These are phyloP conservation scores for Tylopilus rubrobrunneus DNA, from an alignment of 768 basidiomycete species.

Conservation along the genomic window DNA sequence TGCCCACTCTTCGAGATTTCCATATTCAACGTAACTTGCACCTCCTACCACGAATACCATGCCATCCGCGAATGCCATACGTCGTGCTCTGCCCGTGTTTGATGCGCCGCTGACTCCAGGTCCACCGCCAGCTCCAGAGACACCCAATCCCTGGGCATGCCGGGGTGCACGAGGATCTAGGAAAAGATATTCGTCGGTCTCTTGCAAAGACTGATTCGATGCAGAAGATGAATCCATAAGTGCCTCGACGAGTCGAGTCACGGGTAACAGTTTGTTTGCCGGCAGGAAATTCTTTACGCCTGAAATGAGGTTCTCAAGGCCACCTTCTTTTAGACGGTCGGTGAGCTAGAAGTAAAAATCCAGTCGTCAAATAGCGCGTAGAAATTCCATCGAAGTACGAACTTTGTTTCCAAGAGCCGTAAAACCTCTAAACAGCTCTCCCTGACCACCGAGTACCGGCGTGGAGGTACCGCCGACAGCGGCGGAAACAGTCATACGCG, in stretches of 20 bases:
- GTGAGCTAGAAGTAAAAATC: slow-evolving; percentile 59
- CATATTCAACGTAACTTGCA: slow-evolving; percentile 96
- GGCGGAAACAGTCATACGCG: slow-evolving; percentile 80
- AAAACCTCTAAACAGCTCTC: slow-evolving; percentile 92
- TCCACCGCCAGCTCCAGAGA: slow-evolving; percentile 43
- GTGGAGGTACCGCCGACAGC: slow-evolving; percentile 24
- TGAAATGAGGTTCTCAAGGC: slow-evolving; percentile 94
- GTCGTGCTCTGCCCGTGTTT: slow-evolving; percentile 38
- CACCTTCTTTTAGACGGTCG: slow-evolving; percentile 89
- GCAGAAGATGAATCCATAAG: slow-evolving; percentile 96
- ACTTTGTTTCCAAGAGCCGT: slow-evolving; percentile 89
- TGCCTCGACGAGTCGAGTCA: slow-evolving; percentile 91
- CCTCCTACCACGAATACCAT: slow-evolving; percentile 96
- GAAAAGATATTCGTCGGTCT: slow-evolving; percentile 94
- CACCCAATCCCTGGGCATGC: slow-evolving; percentile 44
- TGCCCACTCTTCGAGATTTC: slow-evolving; percentile 95
- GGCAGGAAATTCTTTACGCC: slow-evolving; percentile 98
- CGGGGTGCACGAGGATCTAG: slow-evolving; percentile 87
- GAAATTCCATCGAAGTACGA: slow-evolving; percentile 20
- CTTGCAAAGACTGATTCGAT: slow-evolving; percentile 89
- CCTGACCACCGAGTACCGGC: slow-evolving; percentile 66
- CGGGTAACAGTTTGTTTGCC: slow-evolving; percentile 86
- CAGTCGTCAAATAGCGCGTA: not conserved
- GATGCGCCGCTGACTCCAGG: slow-evolving; percentile 35
- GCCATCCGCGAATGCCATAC: slow-evolving; percentile 83